Conservation (phyloP, 805 yeast species). For the Wickerhamiella bombiphila region DNA sequence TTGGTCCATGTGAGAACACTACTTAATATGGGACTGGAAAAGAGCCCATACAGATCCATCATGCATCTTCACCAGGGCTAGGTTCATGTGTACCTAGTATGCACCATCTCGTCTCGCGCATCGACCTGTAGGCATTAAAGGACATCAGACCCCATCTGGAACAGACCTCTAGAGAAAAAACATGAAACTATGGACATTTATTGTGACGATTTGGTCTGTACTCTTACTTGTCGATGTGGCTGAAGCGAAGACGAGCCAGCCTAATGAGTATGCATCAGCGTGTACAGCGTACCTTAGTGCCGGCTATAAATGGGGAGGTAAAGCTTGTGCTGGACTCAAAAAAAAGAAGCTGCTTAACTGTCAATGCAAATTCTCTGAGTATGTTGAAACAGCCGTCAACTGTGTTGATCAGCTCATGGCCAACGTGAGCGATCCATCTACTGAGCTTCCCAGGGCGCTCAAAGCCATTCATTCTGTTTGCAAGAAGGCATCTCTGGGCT, state of each 20-base stretch:
- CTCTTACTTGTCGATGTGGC: neutral
- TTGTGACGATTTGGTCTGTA: neutral
- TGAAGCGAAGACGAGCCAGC: neutral
- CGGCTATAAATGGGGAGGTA: neutral
- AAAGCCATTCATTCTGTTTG: neutral
- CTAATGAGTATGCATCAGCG: neutral
- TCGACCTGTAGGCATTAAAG: too few relatives aligned
- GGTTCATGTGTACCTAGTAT: too few relatives aligned
- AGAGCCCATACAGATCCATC: too few relatives aligned
- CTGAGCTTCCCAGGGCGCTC: neutral
- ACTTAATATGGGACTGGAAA: too few relatives aligned
- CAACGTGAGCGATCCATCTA: neutral
- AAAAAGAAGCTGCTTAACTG: neutral
- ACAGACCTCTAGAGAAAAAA: too few relatives aligned
- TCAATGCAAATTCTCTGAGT: conserved; percentile 1
- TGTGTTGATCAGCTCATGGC: conserved; percentile 5
- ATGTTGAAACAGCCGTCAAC: conserved; percentile 8
- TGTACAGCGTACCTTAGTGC: conserved; percentile 1
- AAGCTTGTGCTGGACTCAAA: neutral
- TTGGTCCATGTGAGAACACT: too few relatives aligned
- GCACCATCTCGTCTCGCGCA: too few relatives aligned
- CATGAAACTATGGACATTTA: too few relatives aligned
- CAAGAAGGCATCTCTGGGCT: neutral
- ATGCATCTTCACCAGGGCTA: too few relatives aligned
- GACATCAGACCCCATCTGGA: too few relatives aligned